These are phyloP conservation scores for Trypanosoma scelopori DNA, from an alignment of 208 protist species.

Conservation along the genomic window DNA sequence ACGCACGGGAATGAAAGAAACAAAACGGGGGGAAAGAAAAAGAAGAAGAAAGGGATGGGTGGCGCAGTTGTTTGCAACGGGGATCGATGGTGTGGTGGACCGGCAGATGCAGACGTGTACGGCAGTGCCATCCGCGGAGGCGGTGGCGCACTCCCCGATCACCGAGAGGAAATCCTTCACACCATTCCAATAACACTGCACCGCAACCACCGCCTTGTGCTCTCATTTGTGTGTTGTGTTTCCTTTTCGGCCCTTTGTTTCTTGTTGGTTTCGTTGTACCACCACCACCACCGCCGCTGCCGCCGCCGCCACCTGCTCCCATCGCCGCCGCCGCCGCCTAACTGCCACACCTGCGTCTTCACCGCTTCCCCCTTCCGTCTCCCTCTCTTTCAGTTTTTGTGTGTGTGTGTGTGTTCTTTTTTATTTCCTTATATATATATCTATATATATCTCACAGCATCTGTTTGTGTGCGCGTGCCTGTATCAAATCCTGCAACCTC, in stretches of 20 bases:
- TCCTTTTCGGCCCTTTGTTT: slow-evolving; percentile 16
- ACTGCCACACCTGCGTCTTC: too few species aligned
- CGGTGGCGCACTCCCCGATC: too few species aligned
- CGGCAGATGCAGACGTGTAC: too few species aligned
- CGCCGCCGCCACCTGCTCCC: too few species aligned
- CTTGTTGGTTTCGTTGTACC: slow-evolving; percentile 7
- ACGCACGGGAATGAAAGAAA: slow-evolving; percentile 18
- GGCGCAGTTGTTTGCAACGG: slow-evolving; percentile 1
- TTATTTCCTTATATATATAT: neutral
- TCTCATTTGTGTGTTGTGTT: too few species aligned
- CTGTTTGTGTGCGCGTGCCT: too few species aligned
- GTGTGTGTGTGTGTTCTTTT: slow-evolving; percentile 1
- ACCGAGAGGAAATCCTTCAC: too few species aligned
- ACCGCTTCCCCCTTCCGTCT: slow-evolving; percentile 14
- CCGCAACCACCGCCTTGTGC: neutral
- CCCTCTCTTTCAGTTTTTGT: neutral
- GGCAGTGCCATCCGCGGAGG: too few species aligned
- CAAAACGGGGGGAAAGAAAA: slow-evolving; percentile 7
- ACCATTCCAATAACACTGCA: too few species aligned
- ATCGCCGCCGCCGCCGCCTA: too few species aligned
- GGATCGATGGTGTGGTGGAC: too few species aligned
- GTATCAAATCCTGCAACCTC: too few species aligned
- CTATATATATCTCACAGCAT: neutral
- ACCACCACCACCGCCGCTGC: neutral
- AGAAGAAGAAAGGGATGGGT: neutral